Percentiles rank a stretch among this genome's conserved stretches.
Evolutionary conservation across 2,329 filamentous ascomycete genomes (phyloP).

Genomic region (Stagonosporopsis cucurbitacearum): DNA sequence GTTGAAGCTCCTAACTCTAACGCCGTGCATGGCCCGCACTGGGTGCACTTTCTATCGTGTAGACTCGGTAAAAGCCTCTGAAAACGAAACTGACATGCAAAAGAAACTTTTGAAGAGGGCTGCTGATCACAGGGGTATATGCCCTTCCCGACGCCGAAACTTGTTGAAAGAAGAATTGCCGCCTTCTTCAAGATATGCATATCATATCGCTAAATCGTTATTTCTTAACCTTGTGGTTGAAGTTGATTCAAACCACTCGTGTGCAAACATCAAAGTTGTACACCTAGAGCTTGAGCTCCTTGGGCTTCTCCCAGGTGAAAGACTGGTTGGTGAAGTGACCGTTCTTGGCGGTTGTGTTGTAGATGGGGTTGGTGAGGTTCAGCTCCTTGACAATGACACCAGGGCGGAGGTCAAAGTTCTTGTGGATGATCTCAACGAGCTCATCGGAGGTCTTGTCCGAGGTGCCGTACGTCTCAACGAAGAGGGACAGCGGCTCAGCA

Average conservation of each 20-base stretch:
- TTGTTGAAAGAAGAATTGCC: slow-evolving; percentile 51
- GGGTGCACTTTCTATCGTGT: slow-evolving; percentile 24
- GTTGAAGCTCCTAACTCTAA: slow-evolving; percentile 35
- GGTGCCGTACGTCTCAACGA: slow-evolving; percentile 97
- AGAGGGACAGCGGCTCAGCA: slow-evolving; percentile 95
- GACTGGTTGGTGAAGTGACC: slow-evolving; percentile 99
- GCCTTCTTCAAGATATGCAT: slow-evolving; percentile 48
- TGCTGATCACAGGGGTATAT: slow-evolving; percentile 43
- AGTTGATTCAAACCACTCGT: slow-evolving; percentile 51
- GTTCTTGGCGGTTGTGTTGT: slow-evolving; percentile 98
- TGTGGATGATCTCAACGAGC: slow-evolving; percentile 90
- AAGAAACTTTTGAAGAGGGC: slow-evolving; percentile 43
- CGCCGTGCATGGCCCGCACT: slow-evolving; percentile 27
- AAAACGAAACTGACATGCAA: slow-evolving; percentile 32
- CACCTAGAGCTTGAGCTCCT: slow-evolving; percentile 85
- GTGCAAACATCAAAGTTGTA: slow-evolving; percentile 36
- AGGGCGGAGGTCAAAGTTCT: slow-evolving; percentile 97
- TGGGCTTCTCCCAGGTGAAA: slow-evolving; percentile 99
- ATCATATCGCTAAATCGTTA: slow-evolving; percentile 38
- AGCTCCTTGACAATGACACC: slow-evolving; percentile 99
- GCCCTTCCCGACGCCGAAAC: slow-evolving; percentile 48
- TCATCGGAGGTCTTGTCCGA: slow-evolving; percentile 87
- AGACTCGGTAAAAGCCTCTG: slow-evolving; percentile 39
- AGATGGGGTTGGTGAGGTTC: slow-evolving; percentile 93
- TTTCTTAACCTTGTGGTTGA: slow-evolving; percentile 44